Base-by-base conservation (phyloP, 2,329 filamentous ascomycete species). In the Claviceps citrina region DNA sequence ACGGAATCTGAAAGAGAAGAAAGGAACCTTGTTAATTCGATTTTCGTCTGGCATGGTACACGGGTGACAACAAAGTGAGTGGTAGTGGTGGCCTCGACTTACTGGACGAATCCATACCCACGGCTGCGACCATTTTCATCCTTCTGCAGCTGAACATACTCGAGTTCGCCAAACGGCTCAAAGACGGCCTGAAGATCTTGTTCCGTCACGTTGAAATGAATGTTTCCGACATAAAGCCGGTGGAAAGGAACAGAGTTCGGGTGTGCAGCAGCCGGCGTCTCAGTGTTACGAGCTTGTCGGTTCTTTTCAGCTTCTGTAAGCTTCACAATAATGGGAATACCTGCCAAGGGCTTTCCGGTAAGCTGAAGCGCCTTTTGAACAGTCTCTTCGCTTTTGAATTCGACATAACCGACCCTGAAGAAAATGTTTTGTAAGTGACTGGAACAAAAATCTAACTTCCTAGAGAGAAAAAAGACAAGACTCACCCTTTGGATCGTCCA, bases 221-320 rank as follows among this genome's bases (percentile, higher is more conserved):
- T 96, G 60, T 98, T 98, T 63, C 91, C 91, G 51, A 98, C 89
- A 62, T 96, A 98, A 44, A 98, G 81, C 51, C 93, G 84, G 65
- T 98, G 91, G 68, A 96, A 96, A 19, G 91, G 91, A 44, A 93
- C 81, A 45, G 84, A 81, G 58, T 87, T 87, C 44, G 81, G 78
- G 51, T 84, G 76, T 43, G 65, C 68, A 49, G 71, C 77, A 49
- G 72, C 71, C n/a, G n/a, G n/a, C 38, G 73, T 67, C 52, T 91
- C 83, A 39, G 83, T 75, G 48, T 76, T 89, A 50, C 89, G 85
- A 48, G 86, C 85, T 69, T 94, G 89, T 52, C 91, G 86, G 59
- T 98, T 98, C 71, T 98, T 98, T 64, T 98, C 93, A 59, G 91
- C 93, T 71, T 98, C 91, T 54, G 91, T 96, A 60, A 94, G 78